Conservation (phyloP, 352 stramenopile species). For the Phytopythium kandeliae region DNA sequence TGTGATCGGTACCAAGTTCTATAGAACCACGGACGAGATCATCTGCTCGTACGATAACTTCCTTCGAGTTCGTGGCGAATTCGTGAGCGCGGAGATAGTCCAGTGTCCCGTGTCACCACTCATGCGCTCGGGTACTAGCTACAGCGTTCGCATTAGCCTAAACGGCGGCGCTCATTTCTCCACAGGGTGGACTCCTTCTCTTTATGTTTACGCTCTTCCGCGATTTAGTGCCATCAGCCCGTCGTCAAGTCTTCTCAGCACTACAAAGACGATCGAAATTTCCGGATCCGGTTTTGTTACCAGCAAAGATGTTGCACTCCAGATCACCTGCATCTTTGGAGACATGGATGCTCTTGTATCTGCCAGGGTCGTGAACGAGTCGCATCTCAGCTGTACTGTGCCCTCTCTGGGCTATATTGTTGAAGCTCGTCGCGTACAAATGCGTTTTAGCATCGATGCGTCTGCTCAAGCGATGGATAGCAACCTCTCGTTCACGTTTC, state of each 20-base stretch:
- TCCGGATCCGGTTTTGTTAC: conserved; percentile 18
- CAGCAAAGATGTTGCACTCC: conserved; percentile 9
- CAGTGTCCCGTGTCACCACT: conserved; percentile 14
- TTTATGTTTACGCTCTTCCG: conserved; percentile 17
- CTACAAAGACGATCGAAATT: conserved; percentile 10
- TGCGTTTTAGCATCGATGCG: conserved; percentile 13
- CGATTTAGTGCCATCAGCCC: conserved; percentile 11
- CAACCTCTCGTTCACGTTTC: conserved; percentile 14
- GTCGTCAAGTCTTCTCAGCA: background rate
- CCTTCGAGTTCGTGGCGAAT: conserved; percentile 5
- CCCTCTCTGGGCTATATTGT: conserved; percentile 10
- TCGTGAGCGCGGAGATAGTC: conserved; percentile 10
- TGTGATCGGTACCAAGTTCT: conserved; percentile 19
- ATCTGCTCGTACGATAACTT: conserved; percentile 14
- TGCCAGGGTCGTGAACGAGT: conserved; percentile 14
- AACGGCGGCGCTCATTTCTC: conserved; percentile 28
- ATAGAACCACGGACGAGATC: background rate
- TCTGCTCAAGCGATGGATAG: conserved; percentile 7
- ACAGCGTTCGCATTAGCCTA: conserved; percentile 22
- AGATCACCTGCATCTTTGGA: conserved; percentile 19
- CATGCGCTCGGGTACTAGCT: conserved; percentile 9
- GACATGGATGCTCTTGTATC: conserved; percentile 1
- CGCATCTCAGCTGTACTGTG: conserved; percentile 13
- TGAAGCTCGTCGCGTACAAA: conserved; percentile 1
- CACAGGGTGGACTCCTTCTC: background rate